These are phyloP conservation scores for Pseudogymnoascus sp. DNA, from an alignment of 2,329 filamentous ascomycete species.

Conservation along the genomic window DNA sequence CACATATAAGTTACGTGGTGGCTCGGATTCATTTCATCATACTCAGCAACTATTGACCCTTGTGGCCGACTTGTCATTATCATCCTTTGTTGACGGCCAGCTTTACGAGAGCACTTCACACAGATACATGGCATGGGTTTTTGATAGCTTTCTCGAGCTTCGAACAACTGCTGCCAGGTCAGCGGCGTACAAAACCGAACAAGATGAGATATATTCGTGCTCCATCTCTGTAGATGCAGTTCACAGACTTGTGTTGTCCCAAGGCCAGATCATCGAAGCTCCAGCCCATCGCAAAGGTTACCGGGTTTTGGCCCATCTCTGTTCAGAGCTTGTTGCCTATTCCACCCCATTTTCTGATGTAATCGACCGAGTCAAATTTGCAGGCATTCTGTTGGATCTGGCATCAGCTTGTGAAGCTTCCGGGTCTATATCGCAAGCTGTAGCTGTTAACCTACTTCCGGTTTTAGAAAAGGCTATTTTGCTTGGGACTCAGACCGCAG, in stretches of 20 bases:
- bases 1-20: constrained; percentile 22
- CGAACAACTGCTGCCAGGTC: constrained; percentile 20
- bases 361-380: constrained; percentile 14
- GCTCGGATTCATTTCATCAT: constrained; percentile 22
- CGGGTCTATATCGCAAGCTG: constrained; percentile 18
- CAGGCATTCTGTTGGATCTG: constrained; percentile 22
- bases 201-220: background rate
- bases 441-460: constrained; percentile 22
- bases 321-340: constrained; percentile 20
- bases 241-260: constrained; percentile 20
- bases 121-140: constrained; percentile 20
- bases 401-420: constrained; percentile 19
- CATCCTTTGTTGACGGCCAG: constrained; percentile 22
- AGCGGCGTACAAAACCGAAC: background rate
- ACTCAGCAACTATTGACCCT: constrained; percentile 22
- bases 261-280: constrained; percentile 15
- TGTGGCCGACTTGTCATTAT: constrained; percentile 24
- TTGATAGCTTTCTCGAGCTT: constrained; percentile 24
- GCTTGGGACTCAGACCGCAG: background rate
- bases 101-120: constrained; percentile 27
- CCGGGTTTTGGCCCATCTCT: constrained; percentile 22
- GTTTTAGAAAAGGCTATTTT: background rate
- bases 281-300: constrained; percentile 27
- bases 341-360: constrained; percentile 15
- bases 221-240: constrained; percentile 18